phyloP scores from a whole-genome alignment of 2,329 filamentous ascomycete species.

The Thelonectria rubi region DNA sequence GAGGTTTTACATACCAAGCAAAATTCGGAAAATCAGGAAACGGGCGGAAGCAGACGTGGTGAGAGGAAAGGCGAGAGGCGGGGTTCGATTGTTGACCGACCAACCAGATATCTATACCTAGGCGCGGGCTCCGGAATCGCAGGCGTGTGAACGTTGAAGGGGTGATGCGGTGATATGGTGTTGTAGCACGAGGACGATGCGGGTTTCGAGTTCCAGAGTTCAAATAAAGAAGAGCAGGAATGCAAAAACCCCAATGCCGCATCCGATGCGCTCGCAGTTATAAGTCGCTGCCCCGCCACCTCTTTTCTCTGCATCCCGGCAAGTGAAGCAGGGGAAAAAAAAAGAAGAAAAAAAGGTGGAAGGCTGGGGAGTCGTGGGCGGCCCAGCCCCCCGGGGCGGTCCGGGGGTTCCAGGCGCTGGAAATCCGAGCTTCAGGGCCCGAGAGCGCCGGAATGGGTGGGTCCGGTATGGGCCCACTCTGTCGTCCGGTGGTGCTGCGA shows the following conservation, averaged over 20 bases:
- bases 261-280: constrained; percentile 43
- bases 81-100: constrained; percentile 22
- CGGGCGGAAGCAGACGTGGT: background rate
- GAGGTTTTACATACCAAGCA: no score
- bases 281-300: constrained; percentile 62
- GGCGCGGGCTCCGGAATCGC: background rate
- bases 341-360: constrained; percentile 40
- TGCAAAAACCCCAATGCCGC: constrained; percentile 18
- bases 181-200: no score
- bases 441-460: background rate
- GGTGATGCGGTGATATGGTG: no score
- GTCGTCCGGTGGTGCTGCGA: background rate
- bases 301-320: constrained; percentile 41
- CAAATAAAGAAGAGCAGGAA: constrained; percentile 25
- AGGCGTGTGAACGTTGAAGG: no score
- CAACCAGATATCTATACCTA: constrained; percentile 11
- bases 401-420: constrained; percentile 12
- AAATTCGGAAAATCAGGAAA: no score
- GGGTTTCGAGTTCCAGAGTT: constrained; percentile 13
- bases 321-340: no score
- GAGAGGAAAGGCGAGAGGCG: constrained; percentile 17
- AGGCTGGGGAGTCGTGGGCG: constrained; percentile 43
- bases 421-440: constrained; percentile 15
- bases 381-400: background rate
- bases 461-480: background rate